Evolutionary conservation across 2,329 filamentous ascomycete genomes (phyloP), one percentile per base, ranked within the genome.

Genomic region (Colletotrichum somersetense): DNA sequence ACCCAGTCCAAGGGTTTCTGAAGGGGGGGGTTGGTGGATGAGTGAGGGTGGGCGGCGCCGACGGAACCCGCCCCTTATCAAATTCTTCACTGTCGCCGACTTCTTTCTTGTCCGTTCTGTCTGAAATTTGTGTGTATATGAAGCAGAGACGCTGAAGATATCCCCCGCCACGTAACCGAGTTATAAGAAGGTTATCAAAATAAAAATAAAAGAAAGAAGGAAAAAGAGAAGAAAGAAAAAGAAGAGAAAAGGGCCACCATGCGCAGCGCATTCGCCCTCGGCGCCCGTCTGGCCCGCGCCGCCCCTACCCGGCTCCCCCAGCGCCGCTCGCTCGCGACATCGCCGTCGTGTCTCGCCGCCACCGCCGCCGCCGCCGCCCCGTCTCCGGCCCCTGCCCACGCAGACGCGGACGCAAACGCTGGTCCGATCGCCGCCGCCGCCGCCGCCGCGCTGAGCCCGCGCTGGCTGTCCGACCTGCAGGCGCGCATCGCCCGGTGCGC

Each of bases 391-490:
- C 38, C 46, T n/a, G 42, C 23, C 38, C 44, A 46, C 42, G 18
- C 3, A 16, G 26, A 26, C 26, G 26, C 26, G 26, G 8, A 7
- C 44, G 44, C 44, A 46, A 10, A 46, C 44, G 40, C 14, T 18
- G 14, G 40, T 14, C 14, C 40, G 5, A 50, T n/a, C 20, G 26
- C 40, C 23, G n/a, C 57, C 42, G 4, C 42, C 20, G 20, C 20
- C 48, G 55, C 42, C 18, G 18, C 20, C 48, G 58, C 53, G n/a
- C 40, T 75, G 23, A 77, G 74, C 52, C 71, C 78, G 10, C 72
- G 77, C 44, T 80, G 79, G 79, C 56, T 80, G 3, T 68, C 77
- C 0, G 76, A 79, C 14, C 68, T 80, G n/a, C 75, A 75, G 48
- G 61, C 66, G 23, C 76, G 77, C 23, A 50, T 80, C 14, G 67